phyloP scores from a whole-genome alignment of 768 basidiomycete species.

The Mrakia blollopis region DNA sequence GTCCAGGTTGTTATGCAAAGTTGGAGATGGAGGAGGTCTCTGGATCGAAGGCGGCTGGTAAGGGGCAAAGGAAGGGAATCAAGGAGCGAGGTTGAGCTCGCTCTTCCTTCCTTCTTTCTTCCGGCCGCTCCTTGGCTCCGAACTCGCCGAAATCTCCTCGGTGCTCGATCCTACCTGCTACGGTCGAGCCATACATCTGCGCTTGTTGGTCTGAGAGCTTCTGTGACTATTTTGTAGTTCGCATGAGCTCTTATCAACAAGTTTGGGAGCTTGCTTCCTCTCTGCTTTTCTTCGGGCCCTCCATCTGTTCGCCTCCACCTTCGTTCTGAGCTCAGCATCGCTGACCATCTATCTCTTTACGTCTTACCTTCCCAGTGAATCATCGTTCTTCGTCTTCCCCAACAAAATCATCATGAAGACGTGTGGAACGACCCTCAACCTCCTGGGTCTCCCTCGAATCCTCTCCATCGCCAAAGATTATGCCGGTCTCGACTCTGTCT shows the following conservation, averaged over 20 bases:
- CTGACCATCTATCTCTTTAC: neutral
- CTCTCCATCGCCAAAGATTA: constrained; percentile 72
- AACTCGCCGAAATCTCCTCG: neutral
- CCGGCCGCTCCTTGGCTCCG: neutral
- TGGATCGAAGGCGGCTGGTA: neutral
- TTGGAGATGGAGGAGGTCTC: neutral
- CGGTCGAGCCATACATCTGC: no score
- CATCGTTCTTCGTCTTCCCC: constrained; percentile 87
- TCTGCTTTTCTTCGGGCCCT: neutral
- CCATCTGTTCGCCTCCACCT: no score
- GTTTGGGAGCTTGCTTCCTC: no score
- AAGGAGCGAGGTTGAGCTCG: neutral
- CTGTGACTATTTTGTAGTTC: no score
- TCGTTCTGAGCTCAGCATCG: no score
- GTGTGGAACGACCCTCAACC: constrained; percentile 96
- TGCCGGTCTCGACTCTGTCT: constrained; percentile 54
- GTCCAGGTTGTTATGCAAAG: no score
- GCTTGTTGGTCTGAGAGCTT: no score
- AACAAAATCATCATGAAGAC: constrained; percentile 98
- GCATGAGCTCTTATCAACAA: no score
- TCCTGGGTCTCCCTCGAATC: constrained; percentile 88
- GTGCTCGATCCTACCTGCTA: no score
- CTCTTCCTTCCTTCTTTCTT: neutral
- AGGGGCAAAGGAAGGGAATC: neutral
- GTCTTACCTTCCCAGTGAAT: constrained; percentile 70